These are phyloP conservation scores for Xylariaceae sp. DNA, from an alignment of 2,329 filamentous ascomycete species.

Conservation along the genomic window DNA sequence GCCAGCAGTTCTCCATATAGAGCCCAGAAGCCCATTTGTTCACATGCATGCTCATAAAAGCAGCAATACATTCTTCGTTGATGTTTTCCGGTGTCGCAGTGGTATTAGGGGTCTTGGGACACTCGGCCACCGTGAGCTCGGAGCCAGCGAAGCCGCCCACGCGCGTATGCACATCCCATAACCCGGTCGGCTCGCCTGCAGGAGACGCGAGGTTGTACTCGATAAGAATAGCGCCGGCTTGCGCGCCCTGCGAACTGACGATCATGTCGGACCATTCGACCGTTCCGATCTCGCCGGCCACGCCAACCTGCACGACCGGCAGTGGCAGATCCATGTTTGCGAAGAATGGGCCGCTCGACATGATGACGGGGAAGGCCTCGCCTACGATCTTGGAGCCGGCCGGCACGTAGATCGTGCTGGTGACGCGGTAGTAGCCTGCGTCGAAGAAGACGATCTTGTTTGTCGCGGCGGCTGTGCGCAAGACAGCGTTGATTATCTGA, in stretches of 20 bases:
- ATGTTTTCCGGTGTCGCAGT: constrained; percentile 27
- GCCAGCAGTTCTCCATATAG: constrained; percentile 49
- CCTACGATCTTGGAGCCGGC: constrained; percentile 60
- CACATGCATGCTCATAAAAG: constrained; percentile 48
- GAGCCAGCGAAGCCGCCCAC: constrained; percentile 74
- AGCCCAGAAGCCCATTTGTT: constrained; percentile 43
- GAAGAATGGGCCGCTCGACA: constrained; percentile 55
- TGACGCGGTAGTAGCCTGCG: constrained; percentile 63
- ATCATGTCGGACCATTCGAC: constrained; percentile 68
- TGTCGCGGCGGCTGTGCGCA: constrained; percentile 56
- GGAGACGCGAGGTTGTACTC: constrained; percentile 61
- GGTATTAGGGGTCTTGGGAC: constrained; percentile 50
- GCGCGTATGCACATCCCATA: constrained; percentile 80
- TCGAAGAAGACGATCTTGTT: constrained; percentile 64
- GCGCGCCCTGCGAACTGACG: constrained; percentile 59
- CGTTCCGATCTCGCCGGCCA: constrained; percentile 56
- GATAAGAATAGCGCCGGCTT: constrained; percentile 64
- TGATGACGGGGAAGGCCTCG: constrained; percentile 57
- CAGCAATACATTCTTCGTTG: constrained; percentile 43
- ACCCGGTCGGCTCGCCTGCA: constrained; percentile 47
- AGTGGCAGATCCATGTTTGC: constrained; percentile 54
- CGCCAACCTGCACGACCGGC: constrained; percentile 60
- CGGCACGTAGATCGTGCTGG: constrained; percentile 54
- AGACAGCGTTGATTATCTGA: constrained; percentile 65
- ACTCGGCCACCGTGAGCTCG: constrained; percentile 64